These are phyloP conservation scores for Porcisia hertigi DNA, from an alignment of 208 protist genomes.

Conservation along the genomic window DNA sequence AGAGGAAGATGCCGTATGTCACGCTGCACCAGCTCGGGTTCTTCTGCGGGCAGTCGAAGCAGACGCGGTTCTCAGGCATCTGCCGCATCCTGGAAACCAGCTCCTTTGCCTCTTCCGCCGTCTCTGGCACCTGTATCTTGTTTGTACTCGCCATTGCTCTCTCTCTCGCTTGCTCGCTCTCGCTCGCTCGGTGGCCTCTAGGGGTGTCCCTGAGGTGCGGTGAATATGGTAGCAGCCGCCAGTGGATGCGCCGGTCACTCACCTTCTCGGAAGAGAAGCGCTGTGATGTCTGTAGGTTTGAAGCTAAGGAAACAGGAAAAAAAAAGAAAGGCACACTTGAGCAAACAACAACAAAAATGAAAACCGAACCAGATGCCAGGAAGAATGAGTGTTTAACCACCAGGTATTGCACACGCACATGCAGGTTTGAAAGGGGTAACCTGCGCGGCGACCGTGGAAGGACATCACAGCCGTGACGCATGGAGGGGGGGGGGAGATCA, in stretches of 20 bases:
- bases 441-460: not conserved
- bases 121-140: conserved; percentile 42
- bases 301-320: too few species aligned
- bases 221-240: not conserved
- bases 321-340: not conserved
- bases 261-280: too few species aligned
- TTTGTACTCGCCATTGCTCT: conserved; percentile 14
- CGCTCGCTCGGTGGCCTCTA: not conserved
- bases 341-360: not conserved
- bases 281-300: too few species aligned
- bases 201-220: not conserved
- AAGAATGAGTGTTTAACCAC: not conserved
- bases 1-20: conserved; percentile 96
- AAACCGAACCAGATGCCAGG: not conserved
- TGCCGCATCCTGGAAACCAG: conserved; percentile 64
- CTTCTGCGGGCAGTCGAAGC: conserved; percentile 97
- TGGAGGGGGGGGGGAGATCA: not conserved
- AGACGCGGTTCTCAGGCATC: conserved; percentile 85
- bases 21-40: conserved; percentile 96
- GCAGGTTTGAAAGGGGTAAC: not conserved
- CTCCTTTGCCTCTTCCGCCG: conserved; percentile 75
- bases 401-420: not conserved
- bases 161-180: not conserved
- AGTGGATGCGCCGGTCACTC: too few species aligned
- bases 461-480: not conserved